Percentiles rank a stretch among this genome's conserved stretches.
phyloP scores from a whole-genome alignment of 306 rosid species.

The Inga leiocalycina region DNA sequence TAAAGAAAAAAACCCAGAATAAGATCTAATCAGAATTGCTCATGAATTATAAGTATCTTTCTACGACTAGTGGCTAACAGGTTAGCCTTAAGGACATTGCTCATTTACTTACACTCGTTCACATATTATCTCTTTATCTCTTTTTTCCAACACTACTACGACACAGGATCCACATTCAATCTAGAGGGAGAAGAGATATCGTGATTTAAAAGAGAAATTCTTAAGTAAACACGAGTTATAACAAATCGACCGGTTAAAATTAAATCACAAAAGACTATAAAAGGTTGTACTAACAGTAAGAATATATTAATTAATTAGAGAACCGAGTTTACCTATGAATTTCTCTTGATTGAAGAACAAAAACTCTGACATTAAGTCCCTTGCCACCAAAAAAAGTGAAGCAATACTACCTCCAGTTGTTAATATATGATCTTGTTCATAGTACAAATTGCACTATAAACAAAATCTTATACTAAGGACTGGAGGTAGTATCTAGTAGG shows the following conservation, averaged over 20 bases:
- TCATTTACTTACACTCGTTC: neutral
- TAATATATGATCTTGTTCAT: no score
- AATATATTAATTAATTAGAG: neutral
- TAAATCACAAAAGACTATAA: neutral
- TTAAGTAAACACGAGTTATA: neutral
- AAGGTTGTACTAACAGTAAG: neutral
- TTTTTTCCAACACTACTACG: neutral
- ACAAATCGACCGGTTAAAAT: neutral
- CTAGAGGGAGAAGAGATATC: neutral
- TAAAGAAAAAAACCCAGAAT: slow-evolving; percentile 1
- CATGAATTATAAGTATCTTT: slow-evolving; percentile 22
- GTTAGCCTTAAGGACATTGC: neutral
- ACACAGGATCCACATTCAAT: neutral
- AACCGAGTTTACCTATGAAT: neutral
- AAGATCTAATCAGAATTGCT: neutral
- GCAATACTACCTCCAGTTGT: neutral
- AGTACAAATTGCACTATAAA: no score
- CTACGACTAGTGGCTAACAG: neutral
- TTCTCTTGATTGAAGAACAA: neutral
- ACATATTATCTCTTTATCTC: neutral
- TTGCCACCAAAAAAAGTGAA: neutral
- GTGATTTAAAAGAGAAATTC: neutral
- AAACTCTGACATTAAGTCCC: neutral
- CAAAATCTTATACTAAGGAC: no score
- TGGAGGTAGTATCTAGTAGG: neutral